Evolutionary conservation across 1,284 basidiomycete genomes (phyloP).

Genomic region (Boletus calvinii): DNA sequence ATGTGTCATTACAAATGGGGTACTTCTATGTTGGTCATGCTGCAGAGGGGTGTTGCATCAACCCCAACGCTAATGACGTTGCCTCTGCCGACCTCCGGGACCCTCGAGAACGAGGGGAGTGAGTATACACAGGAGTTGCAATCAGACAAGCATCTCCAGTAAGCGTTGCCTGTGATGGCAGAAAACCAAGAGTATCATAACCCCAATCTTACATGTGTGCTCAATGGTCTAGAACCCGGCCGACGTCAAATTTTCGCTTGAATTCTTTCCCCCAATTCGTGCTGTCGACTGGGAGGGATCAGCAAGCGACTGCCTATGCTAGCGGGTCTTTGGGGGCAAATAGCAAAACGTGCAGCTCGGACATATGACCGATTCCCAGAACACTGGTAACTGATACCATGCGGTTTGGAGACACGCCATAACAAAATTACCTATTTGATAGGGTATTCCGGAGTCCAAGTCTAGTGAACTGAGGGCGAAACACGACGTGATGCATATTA

Average conservation of each 20-base stretch:
- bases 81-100: slow-evolving; percentile 12
- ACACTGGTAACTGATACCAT: slow-evolving; percentile 31
- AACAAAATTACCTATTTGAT: slow-evolving; percentile 21
- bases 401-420: slow-evolving; percentile 25
- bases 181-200: slow-evolving; percentile 8
- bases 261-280: slow-evolving; percentile 28
- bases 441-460: slow-evolving; percentile 13
- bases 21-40: slow-evolving; percentile 21
- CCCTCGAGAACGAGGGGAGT: slow-evolving; percentile 26
- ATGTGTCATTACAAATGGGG: slow-evolving; percentile 18
- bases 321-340: slow-evolving; percentile 38
- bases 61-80: slow-evolving; percentile 23
- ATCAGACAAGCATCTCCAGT: slow-evolving; percentile 13
- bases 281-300: slow-evolving; percentile 20
- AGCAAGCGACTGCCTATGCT: slow-evolving; percentile 19
- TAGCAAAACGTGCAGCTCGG: slow-evolving; percentile 22
- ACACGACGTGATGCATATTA: slow-evolving; percentile 28
- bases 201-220: slow-evolving; percentile 21
- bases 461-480: slow-evolving; percentile 22
- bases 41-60: slow-evolving; percentile 3
- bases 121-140: slow-evolving; percentile 3
- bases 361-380: slow-evolving; percentile 28
- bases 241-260: slow-evolving; percentile 32
- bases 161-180: slow-evolving; percentile 5
- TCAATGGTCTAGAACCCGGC: slow-evolving; percentile 26